phyloP scores from a whole-genome alignment of 148 eudicot genomes.

The Cornus kousa region DNA sequence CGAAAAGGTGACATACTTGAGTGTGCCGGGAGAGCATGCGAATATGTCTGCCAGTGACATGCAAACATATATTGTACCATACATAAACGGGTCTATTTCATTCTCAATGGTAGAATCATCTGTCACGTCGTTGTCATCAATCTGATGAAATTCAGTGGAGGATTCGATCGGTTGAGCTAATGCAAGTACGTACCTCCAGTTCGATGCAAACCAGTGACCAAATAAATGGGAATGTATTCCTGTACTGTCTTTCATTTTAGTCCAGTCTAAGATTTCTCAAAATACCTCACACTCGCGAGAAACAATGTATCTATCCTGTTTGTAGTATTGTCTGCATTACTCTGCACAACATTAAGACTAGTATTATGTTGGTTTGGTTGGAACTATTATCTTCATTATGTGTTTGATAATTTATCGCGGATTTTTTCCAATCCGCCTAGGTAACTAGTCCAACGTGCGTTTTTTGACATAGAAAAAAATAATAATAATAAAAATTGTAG shows the following conservation, averaged over 20 bases:
- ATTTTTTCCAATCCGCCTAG: no score
- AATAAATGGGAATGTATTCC: background rate
- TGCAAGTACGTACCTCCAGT: conserved; percentile 6
- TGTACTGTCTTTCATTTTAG: background rate
- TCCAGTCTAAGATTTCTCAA: background rate
- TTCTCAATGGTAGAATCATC: background rate
- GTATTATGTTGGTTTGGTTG: background rate
- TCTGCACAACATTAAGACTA: no score
- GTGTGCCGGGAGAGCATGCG: conserved; percentile 37
- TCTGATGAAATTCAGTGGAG: conserved; percentile 10
- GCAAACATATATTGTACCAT: conserved; percentile 34
- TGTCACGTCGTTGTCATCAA: background rate
- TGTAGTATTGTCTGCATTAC: no score
- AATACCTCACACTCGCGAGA: background rate
- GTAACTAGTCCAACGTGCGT: no score
- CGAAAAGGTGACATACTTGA: conserved; percentile 50
- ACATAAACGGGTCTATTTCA: conserved; percentile 25
- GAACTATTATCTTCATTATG: background rate
- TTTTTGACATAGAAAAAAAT: no score
- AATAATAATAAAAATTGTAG: no score
- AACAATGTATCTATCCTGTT: no score
- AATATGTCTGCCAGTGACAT: conserved; percentile 31
- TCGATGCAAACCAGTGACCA: background rate
- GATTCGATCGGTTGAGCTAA: background rate
- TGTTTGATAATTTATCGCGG: background rate